Percentiles rank a stretch among this genome's conserved stretches.
These are phyloP conservation scores for Mycena filopes DNA, from an alignment of 768 basidiomycete species.

Conservation along the genomic window DNA sequence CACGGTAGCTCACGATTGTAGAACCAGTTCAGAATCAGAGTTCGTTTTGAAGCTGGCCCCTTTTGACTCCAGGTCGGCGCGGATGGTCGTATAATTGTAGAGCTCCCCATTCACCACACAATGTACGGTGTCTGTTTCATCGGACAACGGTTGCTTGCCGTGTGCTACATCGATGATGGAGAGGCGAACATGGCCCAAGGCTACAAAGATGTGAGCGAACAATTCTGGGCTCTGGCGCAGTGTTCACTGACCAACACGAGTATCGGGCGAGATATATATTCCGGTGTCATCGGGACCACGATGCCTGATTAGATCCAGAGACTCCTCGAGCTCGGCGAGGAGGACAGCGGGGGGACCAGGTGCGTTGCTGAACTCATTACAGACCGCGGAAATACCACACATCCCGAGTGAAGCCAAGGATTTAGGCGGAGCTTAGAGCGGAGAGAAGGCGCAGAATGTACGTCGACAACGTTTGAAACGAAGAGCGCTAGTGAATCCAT, in stretches of 20 bases:
- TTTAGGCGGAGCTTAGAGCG: background rate
- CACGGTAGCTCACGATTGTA: background rate
- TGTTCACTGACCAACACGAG: background rate
- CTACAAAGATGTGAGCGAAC: background rate
- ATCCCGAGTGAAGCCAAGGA: background rate
- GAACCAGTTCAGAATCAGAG: conserved; percentile 15
- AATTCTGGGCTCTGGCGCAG: too few species aligned
- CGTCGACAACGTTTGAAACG: too few species aligned
- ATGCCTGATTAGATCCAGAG: conserved; percentile 6
- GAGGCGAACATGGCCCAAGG: conserved; percentile 13
- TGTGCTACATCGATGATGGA: conserved; percentile 14
- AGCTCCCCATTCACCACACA: conserved; percentile 14
- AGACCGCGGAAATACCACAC: conserved; percentile 15
- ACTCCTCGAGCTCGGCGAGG: background rate
- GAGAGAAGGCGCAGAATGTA: background rate
- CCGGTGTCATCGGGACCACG: conserved; percentile 3
- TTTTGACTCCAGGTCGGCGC: background rate
- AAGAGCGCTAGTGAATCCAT: too few species aligned
- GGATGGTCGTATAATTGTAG: conserved; percentile 4
- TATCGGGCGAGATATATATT: background rate
- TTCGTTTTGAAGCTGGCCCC: conserved; percentile 7
- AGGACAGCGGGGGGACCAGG: background rate
- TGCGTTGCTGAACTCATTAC: too few species aligned
- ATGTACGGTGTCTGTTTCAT: conserved; percentile 7
- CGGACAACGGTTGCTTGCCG: conserved; percentile 15